Conservation (phyloP, 176 grass and related monocot species). For the Zea luxurians region DNA sequence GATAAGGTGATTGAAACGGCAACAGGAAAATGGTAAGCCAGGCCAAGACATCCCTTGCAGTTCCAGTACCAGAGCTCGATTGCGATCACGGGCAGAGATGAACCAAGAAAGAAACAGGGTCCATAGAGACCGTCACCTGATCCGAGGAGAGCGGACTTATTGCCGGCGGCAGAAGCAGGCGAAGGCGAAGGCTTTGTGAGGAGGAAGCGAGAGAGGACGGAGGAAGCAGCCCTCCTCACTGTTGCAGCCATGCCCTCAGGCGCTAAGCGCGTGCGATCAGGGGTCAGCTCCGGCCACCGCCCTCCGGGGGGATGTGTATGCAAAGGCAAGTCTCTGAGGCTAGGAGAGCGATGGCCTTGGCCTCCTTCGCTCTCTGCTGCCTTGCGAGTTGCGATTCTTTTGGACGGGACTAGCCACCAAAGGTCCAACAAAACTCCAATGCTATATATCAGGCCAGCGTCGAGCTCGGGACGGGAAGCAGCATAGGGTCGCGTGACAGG, state of each 20-base stretch:
- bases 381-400: constrained; percentile 12
- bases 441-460: background rate
- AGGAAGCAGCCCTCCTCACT: constrained; percentile 50
- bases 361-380: background rate
- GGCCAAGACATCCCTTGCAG: background rate
- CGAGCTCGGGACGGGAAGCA: background rate
- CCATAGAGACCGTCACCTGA: constrained; percentile 45
- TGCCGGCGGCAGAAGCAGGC: background rate
- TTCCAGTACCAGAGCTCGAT: background rate
- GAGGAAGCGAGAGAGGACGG: constrained; percentile 47
- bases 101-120: background rate
- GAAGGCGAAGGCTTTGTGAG: background rate
- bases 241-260: constrained; percentile 51
- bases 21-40: too few relatives aligned
- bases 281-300: background rate
- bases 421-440: too few relatives aligned
- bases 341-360: background rate
- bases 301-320: background rate
- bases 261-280: background rate
- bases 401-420: background rate
- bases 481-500: background rate
- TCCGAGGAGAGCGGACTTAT: constrained; percentile 3
- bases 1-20: background rate
- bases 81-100: background rate
- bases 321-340: background rate